Evolutionary conservation across 2,329 filamentous ascomycete species (phyloP).

Genomic region (Xylariaceae sp.): DNA sequence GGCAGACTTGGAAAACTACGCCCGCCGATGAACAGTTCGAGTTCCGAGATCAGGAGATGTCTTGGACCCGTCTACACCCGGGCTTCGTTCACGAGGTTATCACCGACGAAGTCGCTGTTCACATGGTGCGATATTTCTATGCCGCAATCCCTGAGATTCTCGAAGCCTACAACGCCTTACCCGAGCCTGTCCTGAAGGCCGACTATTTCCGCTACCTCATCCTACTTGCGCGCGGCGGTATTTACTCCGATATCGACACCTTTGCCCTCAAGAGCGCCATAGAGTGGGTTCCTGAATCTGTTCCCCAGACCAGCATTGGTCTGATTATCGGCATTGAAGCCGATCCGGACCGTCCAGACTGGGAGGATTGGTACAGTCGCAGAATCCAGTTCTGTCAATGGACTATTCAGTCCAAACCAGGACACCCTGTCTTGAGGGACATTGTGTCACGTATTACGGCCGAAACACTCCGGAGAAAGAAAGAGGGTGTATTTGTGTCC

Average conservation of each 20-base stretch:
- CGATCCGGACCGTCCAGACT: conserved; percentile 87
- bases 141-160: conserved; percentile 73
- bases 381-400: conserved; percentile 98
- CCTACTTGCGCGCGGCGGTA: conserved; percentile 54
- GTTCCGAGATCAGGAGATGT: conserved; percentile 79
- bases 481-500: conserved; percentile 41
- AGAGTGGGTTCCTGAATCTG: conserved; percentile 77
- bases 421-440: conserved; percentile 85
- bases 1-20: conserved; percentile 96
- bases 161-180: conserved; percentile 68
- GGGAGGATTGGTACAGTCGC: conserved; percentile 92
- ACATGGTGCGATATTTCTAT: conserved; percentile 81
- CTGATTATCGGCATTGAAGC: conserved; percentile 94
- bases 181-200: conserved; percentile 69
- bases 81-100: conserved; percentile 95
- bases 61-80: conserved; percentile 82
- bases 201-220: conserved; percentile 76
- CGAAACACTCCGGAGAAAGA: conserved; percentile 70
- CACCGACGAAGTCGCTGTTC: conserved; percentile 78
- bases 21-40: conserved; percentile 72
- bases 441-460: conserved; percentile 82
- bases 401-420: conserved; percentile 95
- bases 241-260: conserved; percentile 92
- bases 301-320: conserved; percentile 73
- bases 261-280: conserved; percentile 73